Evolutionary conservation across 2,329 filamentous ascomycete genomes (phyloP).

Genomic region (Rasamsonia emersonii): DNA sequence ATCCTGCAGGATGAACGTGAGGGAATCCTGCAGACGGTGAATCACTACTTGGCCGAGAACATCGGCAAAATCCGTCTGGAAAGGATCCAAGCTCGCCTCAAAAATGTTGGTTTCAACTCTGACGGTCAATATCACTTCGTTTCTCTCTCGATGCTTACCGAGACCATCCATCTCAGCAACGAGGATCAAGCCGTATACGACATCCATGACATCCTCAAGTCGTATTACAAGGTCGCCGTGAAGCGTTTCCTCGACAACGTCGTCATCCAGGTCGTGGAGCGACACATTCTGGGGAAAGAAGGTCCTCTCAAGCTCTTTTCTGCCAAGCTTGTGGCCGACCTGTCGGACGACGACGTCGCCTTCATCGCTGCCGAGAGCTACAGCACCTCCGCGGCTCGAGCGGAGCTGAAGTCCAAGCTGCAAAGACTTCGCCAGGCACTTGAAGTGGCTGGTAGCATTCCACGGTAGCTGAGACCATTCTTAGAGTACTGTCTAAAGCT

Average conservation of each 20-base stretch:
- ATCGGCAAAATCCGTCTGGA: conserved; percentile 17
- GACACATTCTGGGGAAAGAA: conserved; percentile 43
- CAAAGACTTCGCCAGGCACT: conserved; percentile 30
- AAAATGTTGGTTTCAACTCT: conserved; percentile 3
- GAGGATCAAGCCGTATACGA: conserved; percentile 38
- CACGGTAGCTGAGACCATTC: too few species aligned
- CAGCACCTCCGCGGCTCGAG: conserved; percentile 33
- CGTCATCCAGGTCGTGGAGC: conserved; percentile 48
- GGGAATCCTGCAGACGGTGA: conserved; percentile 40
- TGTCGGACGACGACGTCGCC: conserved; percentile 43
- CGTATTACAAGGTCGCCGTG: conserved; percentile 56
- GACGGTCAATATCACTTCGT: background rate
- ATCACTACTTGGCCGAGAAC: conserved; percentile 43
- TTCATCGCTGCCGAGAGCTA: conserved; percentile 51
- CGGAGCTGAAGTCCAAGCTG: conserved; percentile 37
- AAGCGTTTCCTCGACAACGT: conserved; percentile 56
- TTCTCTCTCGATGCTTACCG: conserved; percentile 7
- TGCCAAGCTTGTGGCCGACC: conserved; percentile 40
- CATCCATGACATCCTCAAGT: conserved; percentile 52
- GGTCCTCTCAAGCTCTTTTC: conserved; percentile 48
- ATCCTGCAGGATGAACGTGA: conserved; percentile 44
- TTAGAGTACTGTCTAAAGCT: too few species aligned
- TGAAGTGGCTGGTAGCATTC: too few species aligned
- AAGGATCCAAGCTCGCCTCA: conserved; percentile 6
- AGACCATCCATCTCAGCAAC: conserved; percentile 23